phyloP scores from a whole-genome alignment of 305 asterid species.

The Fraxinus angustifolia region DNA sequence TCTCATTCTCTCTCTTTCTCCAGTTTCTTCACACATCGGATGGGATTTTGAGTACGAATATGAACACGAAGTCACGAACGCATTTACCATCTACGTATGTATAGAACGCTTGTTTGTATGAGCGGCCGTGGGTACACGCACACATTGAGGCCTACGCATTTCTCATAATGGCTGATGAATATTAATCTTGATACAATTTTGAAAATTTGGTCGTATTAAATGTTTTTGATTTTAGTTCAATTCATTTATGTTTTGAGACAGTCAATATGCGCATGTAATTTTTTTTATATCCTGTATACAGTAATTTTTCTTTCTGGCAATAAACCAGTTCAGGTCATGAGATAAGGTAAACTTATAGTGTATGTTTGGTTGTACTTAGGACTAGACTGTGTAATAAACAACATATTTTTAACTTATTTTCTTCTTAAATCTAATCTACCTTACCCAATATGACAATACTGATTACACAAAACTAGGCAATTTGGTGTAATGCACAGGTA shows the following conservation, averaged over 20 bases:
- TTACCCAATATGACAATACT: background rate
- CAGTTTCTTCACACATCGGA: background rate
- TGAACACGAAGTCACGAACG: background rate
- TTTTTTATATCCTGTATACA: background rate
- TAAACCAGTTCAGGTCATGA: background rate
- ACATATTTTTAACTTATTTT: background rate
- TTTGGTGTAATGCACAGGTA: conserved; percentile 46
- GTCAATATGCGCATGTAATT: background rate
- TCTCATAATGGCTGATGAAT: background rate
- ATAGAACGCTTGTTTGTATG: background rate
- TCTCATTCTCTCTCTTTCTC: background rate
- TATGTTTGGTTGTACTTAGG: background rate
- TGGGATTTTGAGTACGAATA: background rate
- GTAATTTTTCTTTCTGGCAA: background rate
- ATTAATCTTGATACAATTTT: background rate
- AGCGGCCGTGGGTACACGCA: background rate
- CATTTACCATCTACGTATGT: background rate
- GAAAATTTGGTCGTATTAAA: background rate
- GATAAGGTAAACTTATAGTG: background rate
- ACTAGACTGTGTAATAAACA: background rate
- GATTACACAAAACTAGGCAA: background rate
- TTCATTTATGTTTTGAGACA: background rate
- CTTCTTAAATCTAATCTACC: background rate
- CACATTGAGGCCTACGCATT: background rate
- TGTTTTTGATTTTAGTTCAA: background rate